Evolutionary conservation across 768 basidiomycete genomes (phyloP).

Genomic region (Tulasnella sp.): DNA sequence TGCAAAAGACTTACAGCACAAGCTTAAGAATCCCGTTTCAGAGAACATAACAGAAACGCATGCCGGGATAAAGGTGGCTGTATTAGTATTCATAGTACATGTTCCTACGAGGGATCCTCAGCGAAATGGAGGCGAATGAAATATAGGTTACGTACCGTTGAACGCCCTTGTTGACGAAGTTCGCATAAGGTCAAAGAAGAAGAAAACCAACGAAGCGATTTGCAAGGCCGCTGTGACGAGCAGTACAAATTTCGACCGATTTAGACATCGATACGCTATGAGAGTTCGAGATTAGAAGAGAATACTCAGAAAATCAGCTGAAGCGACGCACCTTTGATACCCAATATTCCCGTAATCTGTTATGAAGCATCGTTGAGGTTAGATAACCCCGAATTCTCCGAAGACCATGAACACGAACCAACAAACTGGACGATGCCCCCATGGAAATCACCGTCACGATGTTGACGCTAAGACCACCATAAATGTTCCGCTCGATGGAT

Average conservation of each 20-base stretch:
- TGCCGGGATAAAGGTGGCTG: conserved; percentile 30
- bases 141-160: conserved; percentile 31
- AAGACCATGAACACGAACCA: conserved; percentile 12
- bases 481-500: not conserved
- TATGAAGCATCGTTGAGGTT: no score
- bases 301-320: not conserved
- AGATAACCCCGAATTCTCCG: no score
- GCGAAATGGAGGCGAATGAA: not conserved
- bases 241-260: conserved; percentile 44
- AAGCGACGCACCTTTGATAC: conserved; percentile 35
- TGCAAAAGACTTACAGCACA: conserved; percentile 40
- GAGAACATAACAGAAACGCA: conserved; percentile 37
- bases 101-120: not conserved
- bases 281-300: not conserved
- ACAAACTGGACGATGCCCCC: conserved; percentile 11
- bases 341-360: conserved; percentile 50
- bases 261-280: conserved; percentile 46
- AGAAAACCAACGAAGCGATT: conserved; percentile 31
- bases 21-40: conserved; percentile 46
- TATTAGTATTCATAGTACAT: conserved; percentile 5
- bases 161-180: conserved; percentile 34
- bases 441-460: conserved; percentile 6
- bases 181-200: conserved; percentile 32
- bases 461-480: conserved; percentile 1
- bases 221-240: conserved; percentile 34